These are phyloP conservation scores for Ziziphus jujuba DNA, from an alignment of 306 rosid genomes.

Conservation along the genomic window DNA sequence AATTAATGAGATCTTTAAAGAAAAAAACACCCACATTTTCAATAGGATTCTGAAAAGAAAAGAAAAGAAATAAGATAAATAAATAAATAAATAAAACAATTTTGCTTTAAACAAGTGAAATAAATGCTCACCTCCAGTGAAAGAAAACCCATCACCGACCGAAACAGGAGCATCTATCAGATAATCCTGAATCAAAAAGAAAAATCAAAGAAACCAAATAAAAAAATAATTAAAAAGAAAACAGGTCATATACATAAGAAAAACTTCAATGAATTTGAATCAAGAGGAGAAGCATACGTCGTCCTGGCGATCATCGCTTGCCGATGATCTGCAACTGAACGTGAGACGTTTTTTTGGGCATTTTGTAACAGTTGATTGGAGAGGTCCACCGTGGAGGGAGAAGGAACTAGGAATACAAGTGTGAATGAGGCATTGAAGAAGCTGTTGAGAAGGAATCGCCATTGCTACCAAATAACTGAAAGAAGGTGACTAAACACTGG, in stretches of 20 bases:
- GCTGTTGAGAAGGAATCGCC: constrained; percentile 28
- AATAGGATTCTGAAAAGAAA: neutral
- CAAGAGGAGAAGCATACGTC: constrained; percentile 41
- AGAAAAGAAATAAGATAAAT: too few species aligned
- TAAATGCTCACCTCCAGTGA: constrained; percentile 57
- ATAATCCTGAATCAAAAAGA: constrained; percentile 49
- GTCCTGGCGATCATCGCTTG: constrained; percentile 31
- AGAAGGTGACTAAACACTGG: neutral
- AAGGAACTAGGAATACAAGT: constrained; percentile 29
- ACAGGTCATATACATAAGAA: neutral
- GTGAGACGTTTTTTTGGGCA: constrained; percentile 33
- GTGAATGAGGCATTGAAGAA: constrained; percentile 33
- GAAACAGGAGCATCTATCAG: constrained; percentile 77
- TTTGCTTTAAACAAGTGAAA: too few species aligned
- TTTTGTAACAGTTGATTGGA: constrained; percentile 19
- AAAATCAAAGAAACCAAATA: neutral
- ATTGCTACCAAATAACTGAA: constrained; percentile 16
- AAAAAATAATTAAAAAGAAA: constrained; percentile 1
- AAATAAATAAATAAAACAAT: neutral
- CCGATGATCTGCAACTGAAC: constrained; percentile 47
- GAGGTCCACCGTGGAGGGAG: constrained; percentile 3
- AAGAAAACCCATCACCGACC: constrained; percentile 84
- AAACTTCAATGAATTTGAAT: neutral
- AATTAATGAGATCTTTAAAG: too few species aligned
- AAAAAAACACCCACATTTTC: constrained; percentile 5